Base-by-base conservation (phyloP, 73 alveolate genomes). In the Paramecium bursaria region DNA sequence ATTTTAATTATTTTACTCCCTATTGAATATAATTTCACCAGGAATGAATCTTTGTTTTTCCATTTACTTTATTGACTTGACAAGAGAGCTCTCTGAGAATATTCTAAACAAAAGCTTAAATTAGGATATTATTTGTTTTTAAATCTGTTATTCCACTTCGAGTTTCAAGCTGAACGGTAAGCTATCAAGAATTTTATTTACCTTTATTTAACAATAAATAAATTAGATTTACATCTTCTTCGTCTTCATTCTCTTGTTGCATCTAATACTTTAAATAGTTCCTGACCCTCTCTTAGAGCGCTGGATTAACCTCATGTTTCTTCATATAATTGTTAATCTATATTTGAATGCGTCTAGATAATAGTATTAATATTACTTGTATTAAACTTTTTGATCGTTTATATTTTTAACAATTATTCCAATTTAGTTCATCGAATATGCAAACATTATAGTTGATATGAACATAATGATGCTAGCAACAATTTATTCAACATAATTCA, bases 401-500 rank as follows among this genome's bases (percentile, higher is more conserved):
- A 54, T 33, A 11, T 33, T 23, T 52, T 53, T 52, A 0, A 54
- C 61, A 19, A 23, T 35, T 3, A 53, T 57, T 31, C 89, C 89
- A 17, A 79, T 73, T 33, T 67, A 79, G 42, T 79, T 79, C 67
- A 79, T 79, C n/a, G 89, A 53, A 21, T 79, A 79, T 4, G 89
- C 89, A 39, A 79, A 79, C 54, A 79, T 73, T 26, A 80, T 49
- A 79, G 85, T 53, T 22, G 85, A 79, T 48, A 91, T 85, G 67
- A 92, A 55, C 97, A 94, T 92, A 93, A 96, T 90, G 17, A 88
- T 15, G 17, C 90, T 74, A 25, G 93, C 76, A 46, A 94, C 51
- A 2, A 89, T 26, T 73, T 86, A 89, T 75, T 94, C 98, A 29
- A 74, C 7, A 17, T 74, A 42, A 21, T 90, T 91, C 21, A 48